phyloP scores from a whole-genome alignment of 495 filamentous ascomycete genomes.

The Xanthoparmelia taractica region DNA sequence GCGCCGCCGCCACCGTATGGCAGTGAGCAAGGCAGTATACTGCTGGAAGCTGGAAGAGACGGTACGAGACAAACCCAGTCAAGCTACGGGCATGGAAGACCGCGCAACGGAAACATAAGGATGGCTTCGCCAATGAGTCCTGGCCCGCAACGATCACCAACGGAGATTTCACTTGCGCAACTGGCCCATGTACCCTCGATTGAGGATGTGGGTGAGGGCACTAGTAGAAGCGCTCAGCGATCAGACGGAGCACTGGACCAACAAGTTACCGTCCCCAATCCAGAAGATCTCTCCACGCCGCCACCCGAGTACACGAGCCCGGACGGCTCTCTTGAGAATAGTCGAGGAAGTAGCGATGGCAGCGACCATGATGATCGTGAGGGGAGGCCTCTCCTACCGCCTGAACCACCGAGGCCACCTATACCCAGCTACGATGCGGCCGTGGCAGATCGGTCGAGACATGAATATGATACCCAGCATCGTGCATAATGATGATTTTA shows the following conservation, averaged over 20 bases:
- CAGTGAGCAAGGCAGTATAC: slow-evolving; percentile 88
- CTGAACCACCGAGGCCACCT: slow-evolving; percentile 38
- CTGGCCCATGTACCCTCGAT: slow-evolving; percentile 62
- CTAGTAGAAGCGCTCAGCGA: slow-evolving; percentile 49
- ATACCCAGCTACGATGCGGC: slow-evolving; percentile 64
- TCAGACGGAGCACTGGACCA: slow-evolving; percentile 29
- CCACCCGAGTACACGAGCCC: slow-evolving; percentile 73
- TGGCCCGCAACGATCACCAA: slow-evolving; percentile 84
- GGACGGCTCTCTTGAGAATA: slow-evolving; percentile 43
- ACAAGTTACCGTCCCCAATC: slow-evolving; percentile 33
- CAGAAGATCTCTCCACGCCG: slow-evolving; percentile 35
- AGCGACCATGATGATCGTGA: slow-evolving; percentile 29
- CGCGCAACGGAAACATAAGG: slow-evolving; percentile 48
- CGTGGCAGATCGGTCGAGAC: slow-evolving; percentile 34
- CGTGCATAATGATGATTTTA: not conserved
- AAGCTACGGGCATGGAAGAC: slow-evolving; percentile 35
- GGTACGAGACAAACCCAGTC: slow-evolving; percentile 49
- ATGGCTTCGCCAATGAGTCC: slow-evolving; percentile 71
- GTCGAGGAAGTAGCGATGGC: slow-evolving; percentile 46
- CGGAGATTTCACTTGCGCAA: slow-evolving; percentile 87
- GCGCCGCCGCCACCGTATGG: slow-evolving; percentile 95
- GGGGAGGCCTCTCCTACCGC: slow-evolving; percentile 38
- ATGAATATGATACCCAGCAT: slow-evolving; percentile 2
- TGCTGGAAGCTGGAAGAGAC: slow-evolving; percentile 79
- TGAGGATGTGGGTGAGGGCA: slow-evolving; percentile 69